Conservation (phyloP, 2,329 filamentous ascomycete species). For the Fusarium pseudocircinatum region DNA sequence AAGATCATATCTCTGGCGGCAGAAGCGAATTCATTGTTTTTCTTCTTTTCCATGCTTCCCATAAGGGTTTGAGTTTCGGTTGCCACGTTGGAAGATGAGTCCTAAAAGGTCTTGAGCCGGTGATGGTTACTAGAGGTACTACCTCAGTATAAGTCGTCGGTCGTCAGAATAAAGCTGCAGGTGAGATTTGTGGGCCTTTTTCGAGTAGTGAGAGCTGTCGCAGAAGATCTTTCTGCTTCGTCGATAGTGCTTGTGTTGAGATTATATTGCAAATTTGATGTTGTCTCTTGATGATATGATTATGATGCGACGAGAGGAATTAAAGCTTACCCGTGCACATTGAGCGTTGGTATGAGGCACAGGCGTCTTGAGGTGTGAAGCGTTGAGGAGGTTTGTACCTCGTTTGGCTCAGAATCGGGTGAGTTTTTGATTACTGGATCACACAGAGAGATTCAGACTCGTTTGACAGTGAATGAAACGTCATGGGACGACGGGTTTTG, state of each 20-base stretch:
- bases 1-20: slow-evolving; percentile 44
- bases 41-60: slow-evolving; percentile 33
- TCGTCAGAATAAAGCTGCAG: slow-evolving; percentile 11
- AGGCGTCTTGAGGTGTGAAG: background rate
- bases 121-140: slow-evolving; percentile 6
- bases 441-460: slow-evolving; percentile 7
- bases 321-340: slow-evolving; percentile 22
- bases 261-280: slow-evolving; percentile 4
- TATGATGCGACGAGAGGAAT: slow-evolving; percentile 26
- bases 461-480: slow-evolving; percentile 34
- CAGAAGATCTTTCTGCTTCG: slow-evolving; percentile 2
- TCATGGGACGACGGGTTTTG: slow-evolving; percentile 37
- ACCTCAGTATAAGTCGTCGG: slow-evolving; percentile 21
- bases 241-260: slow-evolving; percentile 2
- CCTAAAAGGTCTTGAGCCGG: background rate
- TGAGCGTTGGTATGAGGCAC: background rate
- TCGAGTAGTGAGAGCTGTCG: slow-evolving; percentile 3
- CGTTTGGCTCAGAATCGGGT: background rate
- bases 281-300: slow-evolving; percentile 26
- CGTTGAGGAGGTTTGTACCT: slow-evolving; percentile 4
- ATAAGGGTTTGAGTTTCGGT: background rate
- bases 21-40: slow-evolving; percentile 43
- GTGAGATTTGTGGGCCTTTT: slow-evolving; percentile 16
- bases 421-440: slow-evolving; percentile 30
- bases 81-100: background rate